phyloP scores from a whole-genome alignment of 1,284 basidiomycete genomes.

The Porodaedalea pini region DNA sequence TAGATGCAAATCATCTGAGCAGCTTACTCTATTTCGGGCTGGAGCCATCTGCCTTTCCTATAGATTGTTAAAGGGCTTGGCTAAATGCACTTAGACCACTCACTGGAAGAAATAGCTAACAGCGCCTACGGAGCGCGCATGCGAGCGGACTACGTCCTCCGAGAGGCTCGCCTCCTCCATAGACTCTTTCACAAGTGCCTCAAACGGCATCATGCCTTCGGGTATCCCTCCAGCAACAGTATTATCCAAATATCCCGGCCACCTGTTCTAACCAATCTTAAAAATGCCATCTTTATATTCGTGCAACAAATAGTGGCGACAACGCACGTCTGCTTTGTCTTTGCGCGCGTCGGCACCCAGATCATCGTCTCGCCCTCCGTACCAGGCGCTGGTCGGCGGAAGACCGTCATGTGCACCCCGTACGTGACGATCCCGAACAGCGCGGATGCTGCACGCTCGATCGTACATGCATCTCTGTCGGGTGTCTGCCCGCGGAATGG shows the following conservation, averaged over 20 bases:
- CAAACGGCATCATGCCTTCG: slow-evolving; percentile 69
- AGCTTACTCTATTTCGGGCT: slow-evolving; percentile 80
- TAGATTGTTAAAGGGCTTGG: background rate
- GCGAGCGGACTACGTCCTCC: slow-evolving; percentile 53
- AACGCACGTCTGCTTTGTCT: slow-evolving; percentile 82
- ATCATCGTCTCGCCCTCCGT: slow-evolving; percentile 54
- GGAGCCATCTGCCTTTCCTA: slow-evolving; percentile 70
- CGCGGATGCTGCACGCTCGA: slow-evolving; percentile 87
- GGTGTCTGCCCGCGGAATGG: slow-evolving; percentile 52
- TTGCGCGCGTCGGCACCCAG: slow-evolving; percentile 86
- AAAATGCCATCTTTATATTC: background rate
- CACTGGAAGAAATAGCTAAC: slow-evolving; percentile 71
- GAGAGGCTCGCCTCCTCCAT: slow-evolving; percentile 87
- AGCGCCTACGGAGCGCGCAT: slow-evolving; percentile 57
- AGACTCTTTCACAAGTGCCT: slow-evolving; percentile 87
- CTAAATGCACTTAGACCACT: slow-evolving; percentile 19
- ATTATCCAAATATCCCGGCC: slow-evolving; percentile 76
- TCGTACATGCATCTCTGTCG: slow-evolving; percentile 74
- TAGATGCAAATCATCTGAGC: background rate
- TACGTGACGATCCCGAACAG: slow-evolving; percentile 91
- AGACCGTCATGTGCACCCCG: slow-evolving; percentile 81
- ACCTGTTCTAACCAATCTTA: slow-evolving; percentile 40
- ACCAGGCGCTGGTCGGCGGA: slow-evolving; percentile 41
- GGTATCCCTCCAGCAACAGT: slow-evolving; percentile 77
- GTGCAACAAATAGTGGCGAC: background rate